Base-by-base conservation (phyloP, 2,329 filamentous ascomycete genomes). In the Pseudocercospora macadamiae region DNA sequence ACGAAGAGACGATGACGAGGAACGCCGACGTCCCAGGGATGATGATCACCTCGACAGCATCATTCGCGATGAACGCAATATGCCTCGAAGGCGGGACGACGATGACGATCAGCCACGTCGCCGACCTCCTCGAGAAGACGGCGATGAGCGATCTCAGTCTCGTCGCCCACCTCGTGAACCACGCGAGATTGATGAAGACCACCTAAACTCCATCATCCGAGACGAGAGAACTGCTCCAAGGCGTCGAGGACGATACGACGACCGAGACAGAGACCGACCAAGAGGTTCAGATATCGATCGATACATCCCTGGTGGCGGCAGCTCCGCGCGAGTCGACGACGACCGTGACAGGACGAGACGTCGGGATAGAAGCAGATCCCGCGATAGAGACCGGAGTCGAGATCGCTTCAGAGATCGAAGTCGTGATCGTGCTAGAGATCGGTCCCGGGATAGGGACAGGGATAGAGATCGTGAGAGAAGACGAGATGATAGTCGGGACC, bases 261-360 rank as follows among this genome's bases (percentile, higher is more conserved):
- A 63, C n/a, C 66, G 72, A 25, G 42, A 62, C 25, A 48, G 55
- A 21, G 58, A 61, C 18, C 54, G 72, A 3, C 30, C 49, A 48
- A 28, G 53, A 25, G 47, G 54, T 12, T 44, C 45, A 2, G 60
- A 64, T 14, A 57, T 54, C 28, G 72, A 74, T 63, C 69, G 72
- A 6, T 74, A 73, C 51, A 64, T 73, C 3, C 72, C 72, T n/a
- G 67, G 71, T 19, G 64, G 69, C n/a, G 62, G 66, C 23, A 55
- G 53, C 28, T 48, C 60, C 21, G 52, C 56, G n/a, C 47, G 23
- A 39, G 39, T 30, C 49, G 53, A 28, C 19, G 54, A n/a, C 48
- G 53, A 28, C 45, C 54, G 58, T 6, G 58, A 47, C 12, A 37
- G 59, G 21, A 36, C 48, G 12, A 26, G 58, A 30, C 54, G 51